Evolutionary conservation across 768 basidiomycete species (phyloP).

Genomic region (Tubosaeta brunneosetosa): DNA sequence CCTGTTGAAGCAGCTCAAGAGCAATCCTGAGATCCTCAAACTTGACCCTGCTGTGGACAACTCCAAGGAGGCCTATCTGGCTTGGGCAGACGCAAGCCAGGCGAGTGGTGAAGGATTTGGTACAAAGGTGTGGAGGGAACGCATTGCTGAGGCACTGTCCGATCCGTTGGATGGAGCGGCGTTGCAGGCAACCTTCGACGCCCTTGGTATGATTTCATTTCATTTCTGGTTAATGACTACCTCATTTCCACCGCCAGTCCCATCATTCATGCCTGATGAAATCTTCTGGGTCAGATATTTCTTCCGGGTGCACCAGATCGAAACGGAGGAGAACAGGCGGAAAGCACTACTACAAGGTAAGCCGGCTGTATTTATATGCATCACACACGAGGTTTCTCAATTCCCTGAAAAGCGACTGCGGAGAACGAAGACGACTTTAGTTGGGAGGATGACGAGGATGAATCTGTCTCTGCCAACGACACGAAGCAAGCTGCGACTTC

Average conservation of each 20-base stretch:
- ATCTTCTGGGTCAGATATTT: constrained; percentile 88
- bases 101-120: constrained; percentile 51
- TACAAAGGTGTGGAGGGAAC: constrained; percentile 49
- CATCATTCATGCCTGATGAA: constrained; percentile 54
- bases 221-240: constrained; percentile 1
- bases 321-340: constrained; percentile 71
- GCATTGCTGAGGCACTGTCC: constrained; percentile 44
- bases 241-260: constrained; percentile 46
- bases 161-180: constrained; percentile 49
- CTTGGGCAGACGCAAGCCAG: constrained; percentile 57
- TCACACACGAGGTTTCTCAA: constrained; percentile 3
- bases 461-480: constrained; percentile 28
- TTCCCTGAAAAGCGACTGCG: constrained; percentile 40
- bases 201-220: constrained; percentile 48
- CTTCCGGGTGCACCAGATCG: constrained; percentile 81
- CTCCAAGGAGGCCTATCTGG: constrained; percentile 48
- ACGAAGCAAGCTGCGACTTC: constrained; percentile 2
- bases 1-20: constrained; percentile 65
- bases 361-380: constrained; percentile 7
- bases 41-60: constrained; percentile 71
- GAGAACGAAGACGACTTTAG: constrained; percentile 84
- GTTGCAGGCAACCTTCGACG: constrained; percentile 49
- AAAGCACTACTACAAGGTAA: constrained; percentile 71
- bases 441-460: constrained; percentile 94
- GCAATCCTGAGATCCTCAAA: constrained; percentile 69